Conservation (phyloP, 2,329 filamentous ascomycete genomes). For the Botrytis aclada region DNA sequence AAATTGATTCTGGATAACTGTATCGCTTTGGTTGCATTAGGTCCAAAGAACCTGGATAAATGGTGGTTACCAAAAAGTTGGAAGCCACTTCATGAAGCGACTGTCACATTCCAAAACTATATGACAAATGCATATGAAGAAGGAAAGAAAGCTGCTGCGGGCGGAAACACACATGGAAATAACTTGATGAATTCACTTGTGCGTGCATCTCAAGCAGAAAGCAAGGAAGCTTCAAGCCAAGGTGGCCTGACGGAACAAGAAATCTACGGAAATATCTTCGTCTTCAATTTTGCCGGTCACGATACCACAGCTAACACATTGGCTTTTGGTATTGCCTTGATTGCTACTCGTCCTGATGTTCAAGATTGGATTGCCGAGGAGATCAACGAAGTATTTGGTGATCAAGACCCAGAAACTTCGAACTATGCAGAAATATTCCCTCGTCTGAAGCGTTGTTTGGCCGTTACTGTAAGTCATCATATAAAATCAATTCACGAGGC, state of each 20-base stretch:
- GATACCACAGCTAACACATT: slow-evolving; percentile 8
- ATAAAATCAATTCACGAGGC: not conserved
- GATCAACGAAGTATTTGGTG: not conserved
- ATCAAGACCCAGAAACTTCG: slow-evolving; percentile 5
- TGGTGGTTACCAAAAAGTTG: slow-evolving; percentile 19
- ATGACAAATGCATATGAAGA: slow-evolving; percentile 16
- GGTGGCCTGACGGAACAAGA: slow-evolving; percentile 14
- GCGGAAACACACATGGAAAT: not conserved
- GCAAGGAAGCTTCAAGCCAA: not conserved
- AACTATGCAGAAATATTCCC: not conserved
- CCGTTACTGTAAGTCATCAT: not conserved
- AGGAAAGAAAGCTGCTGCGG: slow-evolving; percentile 6
- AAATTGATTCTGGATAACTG: slow-evolving; percentile 17
- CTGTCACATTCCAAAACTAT: slow-evolving; percentile 11
- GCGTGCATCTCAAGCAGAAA: slow-evolving; percentile 5
- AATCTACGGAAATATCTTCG: slow-evolving; percentile 17
- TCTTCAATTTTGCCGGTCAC: slow-evolving; percentile 15
- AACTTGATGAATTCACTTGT: slow-evolving; percentile 19
- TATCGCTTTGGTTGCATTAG: slow-evolving; percentile 9
- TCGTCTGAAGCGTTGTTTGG: slow-evolving; percentile 8
- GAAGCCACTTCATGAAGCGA: slow-evolving; percentile 11
- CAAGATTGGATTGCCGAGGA: slow-evolving; percentile 14
- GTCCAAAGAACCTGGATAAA: slow-evolving; percentile 13
- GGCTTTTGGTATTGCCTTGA: not conserved
- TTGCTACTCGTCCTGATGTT: slow-evolving; percentile 7